Conservation (phyloP, 306 rosid species). For the Canavalia ensiformis region DNA sequence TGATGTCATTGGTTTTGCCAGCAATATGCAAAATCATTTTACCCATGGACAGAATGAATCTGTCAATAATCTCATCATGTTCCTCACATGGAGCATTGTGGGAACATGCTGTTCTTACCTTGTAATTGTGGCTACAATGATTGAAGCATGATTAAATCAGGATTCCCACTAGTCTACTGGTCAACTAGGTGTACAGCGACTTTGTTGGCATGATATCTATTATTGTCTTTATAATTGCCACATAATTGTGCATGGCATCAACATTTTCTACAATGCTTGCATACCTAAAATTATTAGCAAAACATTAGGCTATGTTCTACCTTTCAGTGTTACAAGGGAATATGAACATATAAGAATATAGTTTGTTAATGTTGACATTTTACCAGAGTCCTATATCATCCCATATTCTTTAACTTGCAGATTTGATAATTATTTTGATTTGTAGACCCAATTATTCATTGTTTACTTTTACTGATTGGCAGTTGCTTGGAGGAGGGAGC, state of each 20-base stretch:
- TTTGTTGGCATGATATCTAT: constrained; percentile 24
- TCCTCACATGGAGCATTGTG: constrained; percentile 36
- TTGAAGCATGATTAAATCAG: constrained; percentile 46
- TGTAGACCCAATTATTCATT: neutral
- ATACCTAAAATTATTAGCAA: constrained; percentile 2
- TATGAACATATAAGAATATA: neutral
- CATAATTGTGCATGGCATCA: constrained; percentile 8
- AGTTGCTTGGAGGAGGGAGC: constrained; percentile 99
- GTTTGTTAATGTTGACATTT: neutral
- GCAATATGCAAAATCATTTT: constrained; percentile 29
- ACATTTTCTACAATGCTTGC: neutral
- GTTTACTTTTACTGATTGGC: constrained; percentile 28
- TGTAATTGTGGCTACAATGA: constrained; percentile 36
- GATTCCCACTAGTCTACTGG: constrained; percentile 11
- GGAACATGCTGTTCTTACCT: constrained; percentile 34
- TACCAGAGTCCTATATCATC: neutral
- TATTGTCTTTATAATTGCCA: constrained; percentile 38
- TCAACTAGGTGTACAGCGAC: constrained; percentile 12
- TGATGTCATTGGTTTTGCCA: constrained; percentile 1
- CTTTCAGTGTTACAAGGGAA: neutral
- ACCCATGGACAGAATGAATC: constrained; percentile 25
- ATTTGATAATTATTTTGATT: neutral
- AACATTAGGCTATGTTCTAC: neutral
- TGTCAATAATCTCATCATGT: constrained; percentile 24
- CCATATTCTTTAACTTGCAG: neutral